Base-by-base conservation (phyloP, 108 stramenopile species). In the Pinguiococcus pyrenoidosus region DNA sequence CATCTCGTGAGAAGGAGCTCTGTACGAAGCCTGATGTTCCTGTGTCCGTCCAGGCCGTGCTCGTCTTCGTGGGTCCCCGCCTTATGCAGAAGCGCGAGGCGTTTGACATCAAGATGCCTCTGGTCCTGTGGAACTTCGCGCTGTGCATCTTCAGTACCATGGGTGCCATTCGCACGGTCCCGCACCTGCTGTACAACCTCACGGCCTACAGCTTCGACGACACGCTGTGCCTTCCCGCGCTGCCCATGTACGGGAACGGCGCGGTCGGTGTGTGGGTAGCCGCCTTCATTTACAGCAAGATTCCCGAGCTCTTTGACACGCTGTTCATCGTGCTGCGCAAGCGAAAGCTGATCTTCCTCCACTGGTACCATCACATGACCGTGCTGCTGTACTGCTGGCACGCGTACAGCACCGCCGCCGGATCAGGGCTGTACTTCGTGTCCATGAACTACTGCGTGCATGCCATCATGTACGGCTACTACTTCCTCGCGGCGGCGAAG, bases 401-500 rank as follows among this genome's bases (percentile, higher is more conserved):
- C 22, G 42, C 66, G 9, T 32, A 50, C 24, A 44, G 29, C 27
- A 22, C 54, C 26, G 37, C 57, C 7, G 18, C 17, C 17, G 16
- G n/a, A n/a, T n/a, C 39, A 8, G 66, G 66, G 37, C 40, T 68
- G 17, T 62, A 55, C 35, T 68, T 68, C 53, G 54, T 56, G 0
- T 52, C 54, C 37, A 68, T 68, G 66, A 68, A 68, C 54, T 68
- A 62, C 60, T 35, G 30, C 33, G 66, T 68, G 40, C 66, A 68
- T 37, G 42, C 54, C 2, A n/a, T 68, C 44, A 68, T 68, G 66
- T 68, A 68, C 53, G 34, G 18, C 39, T 40, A 40, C 39, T 40
- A 40, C 12, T 40, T 40, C 3, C 39, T 40, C 16, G 21, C 21
- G 39, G 39, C 39, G 18, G 21, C 21, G 18, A 40, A 40, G 39